These are phyloP conservation scores for Penicillium subrubescens DNA, from an alignment of 495 filamentous ascomycete species.

Conservation along the genomic window DNA sequence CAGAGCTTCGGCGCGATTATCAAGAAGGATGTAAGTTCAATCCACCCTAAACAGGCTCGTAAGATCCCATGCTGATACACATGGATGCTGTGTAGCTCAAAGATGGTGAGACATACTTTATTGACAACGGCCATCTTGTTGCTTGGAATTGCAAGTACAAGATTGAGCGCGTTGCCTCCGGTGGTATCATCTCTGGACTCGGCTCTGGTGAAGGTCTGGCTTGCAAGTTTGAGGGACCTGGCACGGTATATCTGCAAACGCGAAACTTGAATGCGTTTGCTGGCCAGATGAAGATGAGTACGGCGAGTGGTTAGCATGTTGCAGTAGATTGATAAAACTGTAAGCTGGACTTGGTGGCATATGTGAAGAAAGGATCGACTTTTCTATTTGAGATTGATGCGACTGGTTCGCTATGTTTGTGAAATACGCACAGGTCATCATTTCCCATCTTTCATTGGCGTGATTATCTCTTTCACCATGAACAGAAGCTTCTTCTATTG, in stretches of 20 bases:
- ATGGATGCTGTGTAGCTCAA: slow-evolving; percentile 52
- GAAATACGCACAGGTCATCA: neutral
- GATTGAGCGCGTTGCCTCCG: slow-evolving; percentile 84
- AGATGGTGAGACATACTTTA: slow-evolving; percentile 80
- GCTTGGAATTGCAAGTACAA: slow-evolving; percentile 95
- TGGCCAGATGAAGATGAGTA: slow-evolving; percentile 36
- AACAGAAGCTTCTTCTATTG: neutral
- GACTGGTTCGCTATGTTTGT: neutral
- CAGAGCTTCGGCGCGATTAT: slow-evolving; percentile 95
- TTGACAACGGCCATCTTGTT: slow-evolving; percentile 95
- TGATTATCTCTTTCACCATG: neutral
- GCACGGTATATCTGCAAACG: slow-evolving; percentile 92
- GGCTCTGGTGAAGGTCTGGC: slow-evolving; percentile 84
- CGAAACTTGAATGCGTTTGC: slow-evolving; percentile 73
- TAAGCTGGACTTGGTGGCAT: neutral
- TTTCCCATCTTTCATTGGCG: neutral
- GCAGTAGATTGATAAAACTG: neutral
- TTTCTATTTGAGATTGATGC: neutral
- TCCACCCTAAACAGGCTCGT: no score
- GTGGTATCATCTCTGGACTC: slow-evolving; percentile 81
- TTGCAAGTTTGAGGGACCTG: slow-evolving; percentile 91
- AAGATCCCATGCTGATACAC: no score
- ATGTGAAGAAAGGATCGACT: neutral
- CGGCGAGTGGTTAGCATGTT: slow-evolving; percentile 24
- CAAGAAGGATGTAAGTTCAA: slow-evolving; percentile 78